Percentiles rank a stretch among this genome's conserved stretches.
These are phyloP conservation scores for Scleroderma bovista DNA, from an alignment of 768 basidiomycete genomes.

Conservation along the genomic window DNA sequence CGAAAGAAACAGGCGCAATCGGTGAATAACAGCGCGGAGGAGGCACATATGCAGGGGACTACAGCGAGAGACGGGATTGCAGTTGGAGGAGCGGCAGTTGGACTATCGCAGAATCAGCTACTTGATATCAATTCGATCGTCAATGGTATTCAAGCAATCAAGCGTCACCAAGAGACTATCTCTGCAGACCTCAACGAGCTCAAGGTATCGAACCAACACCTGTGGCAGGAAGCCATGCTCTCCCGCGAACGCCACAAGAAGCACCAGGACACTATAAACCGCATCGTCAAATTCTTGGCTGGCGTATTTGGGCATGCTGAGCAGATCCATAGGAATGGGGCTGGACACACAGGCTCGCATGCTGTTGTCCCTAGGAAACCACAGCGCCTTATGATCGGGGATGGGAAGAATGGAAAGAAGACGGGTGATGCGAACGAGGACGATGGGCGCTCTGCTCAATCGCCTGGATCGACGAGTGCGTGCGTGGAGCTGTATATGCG, in stretches of 20 bases:
- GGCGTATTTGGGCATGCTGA: slow-evolving; percentile 73
- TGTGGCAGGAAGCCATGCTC: slow-evolving; percentile 90
- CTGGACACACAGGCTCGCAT: slow-evolving; percentile 27
- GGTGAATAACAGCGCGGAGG: slow-evolving; percentile 26
- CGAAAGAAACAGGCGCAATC: slow-evolving; percentile 59
- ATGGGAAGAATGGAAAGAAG: slow-evolving; percentile 34
- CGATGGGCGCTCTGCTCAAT: slow-evolving; percentile 24
- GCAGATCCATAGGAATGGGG: slow-evolving; percentile 32
- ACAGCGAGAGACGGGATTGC: background rate
- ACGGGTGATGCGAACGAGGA: slow-evolving; percentile 38
- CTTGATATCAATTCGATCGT: slow-evolving; percentile 77
- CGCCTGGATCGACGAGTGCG: slow-evolving; percentile 11
- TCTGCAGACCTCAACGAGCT: slow-evolving; percentile 84
- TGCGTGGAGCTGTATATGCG: background rate
- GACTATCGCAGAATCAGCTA: slow-evolving; percentile 43
- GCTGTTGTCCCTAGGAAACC: slow-evolving; percentile 46
- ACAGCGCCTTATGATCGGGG: slow-evolving; percentile 67
- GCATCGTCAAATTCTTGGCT: slow-evolving; percentile 92
- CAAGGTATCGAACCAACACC: slow-evolving; percentile 76
- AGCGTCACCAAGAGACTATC: slow-evolving; percentile 89
- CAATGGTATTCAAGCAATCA: slow-evolving; percentile 78
- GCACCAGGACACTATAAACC: slow-evolving; percentile 93
- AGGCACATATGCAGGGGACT: background rate
- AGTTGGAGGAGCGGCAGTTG: slow-evolving; percentile 9
- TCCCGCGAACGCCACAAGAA: slow-evolving; percentile 80